Conservation (phyloP, 2,329 filamentous ascomycete genomes). For the Coccinonectria pachysandricola region DNA sequence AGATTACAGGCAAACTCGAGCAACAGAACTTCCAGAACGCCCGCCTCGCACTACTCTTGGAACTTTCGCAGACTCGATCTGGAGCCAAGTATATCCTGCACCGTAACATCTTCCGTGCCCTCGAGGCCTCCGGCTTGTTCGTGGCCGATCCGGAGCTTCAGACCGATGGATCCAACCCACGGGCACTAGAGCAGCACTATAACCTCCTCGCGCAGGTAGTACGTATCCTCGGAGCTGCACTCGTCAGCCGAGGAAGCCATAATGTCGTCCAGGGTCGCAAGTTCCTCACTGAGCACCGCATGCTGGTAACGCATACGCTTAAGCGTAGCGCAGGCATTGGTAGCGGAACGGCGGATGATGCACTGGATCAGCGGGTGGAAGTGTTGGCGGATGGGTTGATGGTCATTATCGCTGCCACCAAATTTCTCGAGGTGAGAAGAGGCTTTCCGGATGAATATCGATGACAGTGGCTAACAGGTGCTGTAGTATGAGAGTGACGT, state of each 20-base stretch:
- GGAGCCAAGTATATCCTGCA: slow-evolving; percentile 84
- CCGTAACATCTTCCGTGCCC: slow-evolving; percentile 71
- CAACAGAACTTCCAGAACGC: slow-evolving; percentile 51
- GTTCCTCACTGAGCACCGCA: slow-evolving; percentile 75
- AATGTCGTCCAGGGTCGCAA: slow-evolving; percentile 70
- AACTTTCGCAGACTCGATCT: slow-evolving; percentile 71
- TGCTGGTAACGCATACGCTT: slow-evolving; percentile 77
- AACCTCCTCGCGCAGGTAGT: slow-evolving; percentile 69
- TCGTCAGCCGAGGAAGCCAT: slow-evolving; percentile 71
- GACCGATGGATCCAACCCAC: slow-evolving; percentile 58
- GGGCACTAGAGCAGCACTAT: slow-evolving; percentile 73
- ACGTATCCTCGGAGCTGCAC: slow-evolving; percentile 70
- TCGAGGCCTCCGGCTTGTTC: slow-evolving; percentile 79
- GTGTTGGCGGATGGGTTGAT: slow-evolving; percentile 80
- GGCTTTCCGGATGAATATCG: not conserved
- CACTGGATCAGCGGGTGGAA: slow-evolving; percentile 51
- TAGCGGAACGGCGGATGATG: slow-evolving; percentile 25
- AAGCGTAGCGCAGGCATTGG: slow-evolving; percentile 81
- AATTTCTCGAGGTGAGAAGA: slow-evolving; percentile 68
- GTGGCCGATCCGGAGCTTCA: slow-evolving; percentile 86
- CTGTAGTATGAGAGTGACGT: slow-evolving; percentile 33
- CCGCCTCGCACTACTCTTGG: slow-evolving; percentile 70
- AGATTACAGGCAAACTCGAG: slow-evolving; percentile 27
- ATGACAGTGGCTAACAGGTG: not conserved
- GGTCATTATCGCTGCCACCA: slow-evolving; percentile 70